These are phyloP conservation scores for Melastoma malabathricum DNA, from an alignment of 345 rosid species.

Conservation along the genomic window DNA sequence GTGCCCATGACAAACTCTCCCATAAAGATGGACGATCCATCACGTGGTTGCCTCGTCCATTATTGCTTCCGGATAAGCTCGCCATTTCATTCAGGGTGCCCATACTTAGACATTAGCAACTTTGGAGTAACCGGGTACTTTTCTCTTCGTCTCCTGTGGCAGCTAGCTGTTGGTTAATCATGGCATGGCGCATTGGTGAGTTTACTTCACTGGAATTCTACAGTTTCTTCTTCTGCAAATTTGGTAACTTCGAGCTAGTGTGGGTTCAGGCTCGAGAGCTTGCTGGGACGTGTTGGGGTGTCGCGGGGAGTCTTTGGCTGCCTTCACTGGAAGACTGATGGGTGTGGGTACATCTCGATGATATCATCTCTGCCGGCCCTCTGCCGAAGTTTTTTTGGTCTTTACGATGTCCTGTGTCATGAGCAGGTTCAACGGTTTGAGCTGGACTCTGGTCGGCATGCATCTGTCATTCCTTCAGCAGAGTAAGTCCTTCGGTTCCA, in stretches of 20 bases:
- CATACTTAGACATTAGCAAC: background rate
- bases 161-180: background rate
- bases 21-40: background rate
- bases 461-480: too few species aligned
- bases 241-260: background rate
- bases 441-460: too few species aligned
- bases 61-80: conserved; percentile 7
- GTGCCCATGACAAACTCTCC: background rate
- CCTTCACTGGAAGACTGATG: background rate
- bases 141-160: too few species aligned
- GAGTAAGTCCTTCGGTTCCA: too few species aligned
- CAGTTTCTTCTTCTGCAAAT: background rate
- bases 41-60: conserved; percentile 1
- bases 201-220: background rate
- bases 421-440: too few species aligned
- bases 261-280: conserved; percentile 7
- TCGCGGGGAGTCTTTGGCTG: conserved; percentile 1
- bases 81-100: background rate
- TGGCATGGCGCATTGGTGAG: conserved; percentile 6
- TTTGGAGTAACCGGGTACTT: too few species aligned
- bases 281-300: background rate
- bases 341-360: background rate
- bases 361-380: background rate
- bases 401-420: too few species aligned
- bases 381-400: too few species aligned